These are phyloP conservation scores for Amanita phalloides DNA, from an alignment of 768 basidiomycete species.

Conservation along the genomic window DNA sequence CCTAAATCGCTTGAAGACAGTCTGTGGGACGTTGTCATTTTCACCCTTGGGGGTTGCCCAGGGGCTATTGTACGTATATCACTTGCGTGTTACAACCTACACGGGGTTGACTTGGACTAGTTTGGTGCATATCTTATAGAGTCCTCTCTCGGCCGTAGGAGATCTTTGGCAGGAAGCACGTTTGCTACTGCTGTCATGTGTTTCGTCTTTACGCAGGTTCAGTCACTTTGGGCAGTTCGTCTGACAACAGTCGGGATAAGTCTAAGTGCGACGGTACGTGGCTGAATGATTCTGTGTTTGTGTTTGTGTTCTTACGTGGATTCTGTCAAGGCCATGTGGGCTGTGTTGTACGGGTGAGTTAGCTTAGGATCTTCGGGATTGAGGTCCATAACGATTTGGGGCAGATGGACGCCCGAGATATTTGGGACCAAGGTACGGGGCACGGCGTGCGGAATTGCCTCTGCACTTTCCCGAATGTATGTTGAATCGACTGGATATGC, in stretches of 20 bases:
- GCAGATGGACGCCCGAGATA: slow-evolving; percentile 71
- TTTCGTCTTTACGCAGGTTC: slow-evolving; percentile 51
- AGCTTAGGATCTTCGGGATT: neutral
- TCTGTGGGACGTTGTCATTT: slow-evolving; percentile 81
- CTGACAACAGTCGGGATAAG: slow-evolving; percentile 68
- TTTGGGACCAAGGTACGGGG: slow-evolving; percentile 82
- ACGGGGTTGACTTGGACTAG: slow-evolving; percentile 22
- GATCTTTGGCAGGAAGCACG: slow-evolving; percentile 68
- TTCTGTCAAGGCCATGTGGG: slow-evolving; percentile 61
- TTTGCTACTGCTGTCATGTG: slow-evolving; percentile 71
- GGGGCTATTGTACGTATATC: slow-evolving; percentile 58
- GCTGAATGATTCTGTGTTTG: neutral
- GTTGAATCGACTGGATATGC: slow-evolving; percentile 14
- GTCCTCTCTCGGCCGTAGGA: slow-evolving; percentile 51
- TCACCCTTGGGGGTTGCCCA: slow-evolving; percentile 76
- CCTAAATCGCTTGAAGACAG: slow-evolving; percentile 46
- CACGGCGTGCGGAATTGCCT: slow-evolving; percentile 82
- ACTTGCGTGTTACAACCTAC: neutral
- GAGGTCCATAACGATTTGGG: neutral
- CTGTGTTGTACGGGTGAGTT: slow-evolving; percentile 61
- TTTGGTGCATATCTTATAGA: slow-evolving; percentile 83
- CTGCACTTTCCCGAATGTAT: slow-evolving; percentile 76
- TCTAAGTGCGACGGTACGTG: slow-evolving; percentile 57
- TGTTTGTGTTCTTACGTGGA: neutral
- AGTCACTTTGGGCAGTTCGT: slow-evolving; percentile 47